Base-by-base conservation (phyloP, 1,284 basidiomycete genomes). In the Baeospora myosura region DNA sequence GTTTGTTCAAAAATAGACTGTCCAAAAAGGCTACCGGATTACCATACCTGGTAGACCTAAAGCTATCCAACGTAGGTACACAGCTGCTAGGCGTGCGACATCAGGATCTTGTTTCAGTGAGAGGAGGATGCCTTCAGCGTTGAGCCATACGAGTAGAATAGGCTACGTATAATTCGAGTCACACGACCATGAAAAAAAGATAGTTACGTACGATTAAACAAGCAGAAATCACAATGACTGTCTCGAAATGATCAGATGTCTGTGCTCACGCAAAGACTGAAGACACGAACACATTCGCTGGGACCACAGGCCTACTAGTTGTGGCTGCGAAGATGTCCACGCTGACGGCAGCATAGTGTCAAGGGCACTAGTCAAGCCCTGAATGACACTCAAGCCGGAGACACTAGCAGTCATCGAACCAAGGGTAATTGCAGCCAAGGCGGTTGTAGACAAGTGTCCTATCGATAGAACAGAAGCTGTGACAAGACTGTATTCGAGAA, bases 281-380 rank as follows among this genome's bases (percentile, higher is more conserved):
- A 37, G 20, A 37, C 40, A 64, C 78, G 43, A 46, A 84, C 81
- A 64, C 87, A 92, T 93, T 49, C 93, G 71, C 59, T 94, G 90
- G 6, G 86, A 69, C 92, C 92, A 95, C 1, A 96, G 69, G 3
- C 92, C 92, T 20, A 97, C 91, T 1, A 90, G 71, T 7, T 82
- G 69, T 0, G 91, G 92, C 30, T 87, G 76, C 1, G 77, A 62
- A 7, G 88, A 89, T 0, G 92, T 93, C 87, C 91, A 97, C 2
- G 93, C 90, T 17, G 86, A 77, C 0, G 93, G 93, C 0, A 97
- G 73, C 54, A 96, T 74, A 0, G 93, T 92, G 55, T 97, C 93
- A 21, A 97, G 72, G 0, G 89, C 84, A 43, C 81, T 86, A 11
- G 81, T 71, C 52, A 95, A 81, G 8, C 92, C 92, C 53, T 88